Evolutionary conservation across 2,329 filamentous ascomycete genomes (phyloP).

Genomic region (Arthroderma sp.): DNA sequence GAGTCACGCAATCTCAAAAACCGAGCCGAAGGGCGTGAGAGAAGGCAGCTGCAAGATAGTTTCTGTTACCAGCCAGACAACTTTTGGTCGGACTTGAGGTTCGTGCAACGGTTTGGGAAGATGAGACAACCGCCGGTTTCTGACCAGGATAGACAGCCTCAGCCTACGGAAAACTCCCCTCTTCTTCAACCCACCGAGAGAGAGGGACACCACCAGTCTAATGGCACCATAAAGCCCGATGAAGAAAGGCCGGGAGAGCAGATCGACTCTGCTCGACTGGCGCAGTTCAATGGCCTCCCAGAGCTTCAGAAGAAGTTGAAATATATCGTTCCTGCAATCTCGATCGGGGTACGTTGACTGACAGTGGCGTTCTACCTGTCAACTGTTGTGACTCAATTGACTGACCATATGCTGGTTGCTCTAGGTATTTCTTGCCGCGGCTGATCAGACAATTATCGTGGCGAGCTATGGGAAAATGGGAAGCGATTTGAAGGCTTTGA

Average conservation of each 20-base stretch:
- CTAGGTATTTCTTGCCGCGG: constrained; percentile 57
- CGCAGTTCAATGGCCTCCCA: constrained; percentile 33
- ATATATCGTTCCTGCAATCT: constrained; percentile 48
- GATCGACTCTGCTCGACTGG: constrained; percentile 16
- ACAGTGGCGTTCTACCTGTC: neutral
- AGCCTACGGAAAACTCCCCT: constrained; percentile 12
- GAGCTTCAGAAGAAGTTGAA: constrained; percentile 40
- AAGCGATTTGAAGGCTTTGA: constrained; percentile 60
- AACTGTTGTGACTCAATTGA: neutral
- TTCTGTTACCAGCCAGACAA: too few relatives aligned
- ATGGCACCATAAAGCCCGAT: constrained; percentile 9
- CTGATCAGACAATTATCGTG: constrained; percentile 66
- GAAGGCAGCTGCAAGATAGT: too few relatives aligned
- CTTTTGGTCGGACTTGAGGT: too few relatives aligned
- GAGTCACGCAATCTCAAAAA: too few relatives aligned
- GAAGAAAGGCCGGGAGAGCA: constrained; percentile 17
- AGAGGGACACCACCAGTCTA: constrained; percentile 7
- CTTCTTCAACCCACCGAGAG: constrained; percentile 11
- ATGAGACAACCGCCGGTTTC: too few relatives aligned
- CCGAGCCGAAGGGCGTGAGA: too few relatives aligned
- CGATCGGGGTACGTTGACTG: constrained; percentile 42
- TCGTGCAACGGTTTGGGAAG: too few relatives aligned
- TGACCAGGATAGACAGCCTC: constrained; percentile 9
- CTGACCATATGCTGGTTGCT: neutral
- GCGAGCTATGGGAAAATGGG: constrained; percentile 69